Conservation (phyloP, 2,329 filamentous ascomycete species). For the Neonectria coccinea region DNA sequence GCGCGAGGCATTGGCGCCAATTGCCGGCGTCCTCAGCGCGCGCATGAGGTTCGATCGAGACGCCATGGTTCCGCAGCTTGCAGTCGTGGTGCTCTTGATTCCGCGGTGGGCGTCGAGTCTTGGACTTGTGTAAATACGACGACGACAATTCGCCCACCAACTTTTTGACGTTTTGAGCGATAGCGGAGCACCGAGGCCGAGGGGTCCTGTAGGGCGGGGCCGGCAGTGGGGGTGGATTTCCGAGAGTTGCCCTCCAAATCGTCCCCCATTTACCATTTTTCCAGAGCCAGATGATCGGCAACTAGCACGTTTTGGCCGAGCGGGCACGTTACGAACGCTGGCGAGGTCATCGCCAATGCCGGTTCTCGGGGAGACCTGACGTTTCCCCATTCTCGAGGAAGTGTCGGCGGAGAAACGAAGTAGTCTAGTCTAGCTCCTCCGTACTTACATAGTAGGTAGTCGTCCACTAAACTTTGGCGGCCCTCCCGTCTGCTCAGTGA, state of each 20-base stretch:
- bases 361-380: background rate
- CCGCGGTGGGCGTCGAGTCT: background rate
- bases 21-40: conserved; percentile 38
- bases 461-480: too few relatives aligned
- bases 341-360: background rate
- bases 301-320: background rate
- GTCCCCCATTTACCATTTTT: background rate
- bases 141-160: conserved; percentile 15
- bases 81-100: background rate
- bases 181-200: conserved; percentile 13
- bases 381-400: background rate
- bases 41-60: conserved; percentile 44
- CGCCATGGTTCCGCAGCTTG: conserved; percentile 34
- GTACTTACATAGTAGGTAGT: too few relatives aligned
- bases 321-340: background rate
- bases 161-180: conserved; percentile 26
- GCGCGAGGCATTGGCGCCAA: conserved; percentile 19
- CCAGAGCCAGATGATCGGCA: background rate
- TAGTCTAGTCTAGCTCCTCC: too few relatives aligned
- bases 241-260: background rate
- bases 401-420: background rate
- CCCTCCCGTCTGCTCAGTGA: too few relatives aligned
- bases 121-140: conserved; percentile 14
- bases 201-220: conserved; percentile 9
- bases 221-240: conserved; percentile 22